Percentiles rank a stretch among this genome's conserved stretches.
phyloP scores from a whole-genome alignment of 768 basidiomycete species.

The Lentinula edodes region DNA sequence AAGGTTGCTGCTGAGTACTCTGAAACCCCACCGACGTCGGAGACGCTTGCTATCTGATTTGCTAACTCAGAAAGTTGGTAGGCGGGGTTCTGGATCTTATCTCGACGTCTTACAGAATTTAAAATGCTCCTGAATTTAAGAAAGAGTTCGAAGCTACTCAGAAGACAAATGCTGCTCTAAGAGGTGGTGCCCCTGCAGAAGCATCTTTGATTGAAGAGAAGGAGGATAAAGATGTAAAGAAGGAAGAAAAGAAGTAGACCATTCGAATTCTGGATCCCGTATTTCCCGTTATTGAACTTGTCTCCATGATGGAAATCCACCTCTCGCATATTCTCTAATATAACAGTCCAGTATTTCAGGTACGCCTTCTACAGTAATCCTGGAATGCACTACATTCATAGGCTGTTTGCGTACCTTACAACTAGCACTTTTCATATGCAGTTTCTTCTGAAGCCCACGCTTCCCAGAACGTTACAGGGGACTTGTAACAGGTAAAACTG shows the following conservation, averaged over 20 bases:
- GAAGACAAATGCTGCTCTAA: conserved; percentile 51
- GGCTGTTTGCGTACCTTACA: conserved; percentile 6
- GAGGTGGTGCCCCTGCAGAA: conserved; percentile 13
- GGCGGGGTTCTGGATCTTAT: neutral
- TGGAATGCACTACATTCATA: conserved; percentile 2
- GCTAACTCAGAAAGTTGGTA: conserved; percentile 90
- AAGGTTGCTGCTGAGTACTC: conserved; percentile 95
- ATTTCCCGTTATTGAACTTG: neutral
- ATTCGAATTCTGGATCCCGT: neutral
- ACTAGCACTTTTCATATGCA: conserved; percentile 11
- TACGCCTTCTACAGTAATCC: neutral
- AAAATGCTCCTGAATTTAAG: conserved; percentile 88
- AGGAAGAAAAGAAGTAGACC: conserved; percentile 21
- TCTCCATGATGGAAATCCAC: neutral
- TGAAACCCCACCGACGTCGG: conserved; percentile 82
- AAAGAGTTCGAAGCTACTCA: conserved; percentile 82
- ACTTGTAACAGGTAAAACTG: no score
- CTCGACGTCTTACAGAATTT: conserved; percentile 3
- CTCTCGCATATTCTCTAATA: neutral
- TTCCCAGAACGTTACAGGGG: conserved; percentile 57
- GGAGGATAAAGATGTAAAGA: conserved; percentile 16
- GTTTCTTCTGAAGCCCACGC: conserved; percentile 71
- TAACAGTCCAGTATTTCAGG: neutral
- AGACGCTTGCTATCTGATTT: conserved; percentile 97
- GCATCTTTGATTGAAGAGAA: conserved; percentile 23